Evolutionary conservation across 2,329 filamentous ascomycete species (phyloP).

Genomic region (Colletotrichum scovillei): DNA sequence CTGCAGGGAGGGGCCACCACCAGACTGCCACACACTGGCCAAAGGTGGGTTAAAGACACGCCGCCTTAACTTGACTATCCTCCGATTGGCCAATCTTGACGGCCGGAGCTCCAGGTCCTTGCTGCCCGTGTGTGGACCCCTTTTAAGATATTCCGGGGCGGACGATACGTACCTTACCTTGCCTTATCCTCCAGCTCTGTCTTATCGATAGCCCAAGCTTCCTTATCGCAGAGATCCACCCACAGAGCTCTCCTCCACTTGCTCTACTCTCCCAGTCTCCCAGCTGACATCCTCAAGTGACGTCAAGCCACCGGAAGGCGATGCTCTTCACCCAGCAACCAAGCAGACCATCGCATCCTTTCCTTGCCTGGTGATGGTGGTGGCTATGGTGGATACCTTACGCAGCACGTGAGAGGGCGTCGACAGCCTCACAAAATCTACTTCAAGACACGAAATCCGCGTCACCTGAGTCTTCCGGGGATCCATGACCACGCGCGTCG

Average conservation of each 20-base stretch:
- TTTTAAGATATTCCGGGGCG: conserved; percentile 6
- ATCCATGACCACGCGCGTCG: background rate
- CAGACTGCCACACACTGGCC: background rate
- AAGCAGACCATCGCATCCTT: background rate
- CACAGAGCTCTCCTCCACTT: background rate
- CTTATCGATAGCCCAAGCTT: conserved; percentile 10
- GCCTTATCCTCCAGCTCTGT: background rate
- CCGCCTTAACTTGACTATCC: conserved; percentile 1
- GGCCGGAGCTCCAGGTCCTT: background rate
- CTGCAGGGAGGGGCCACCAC: conserved; percentile 11
- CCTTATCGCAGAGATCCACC: background rate
- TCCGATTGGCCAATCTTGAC: conserved; percentile 27
- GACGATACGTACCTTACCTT: background rate
- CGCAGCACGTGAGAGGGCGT: conserved; percentile 13
- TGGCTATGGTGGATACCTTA: background rate
- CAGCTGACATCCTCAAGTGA: conserved; percentile 3
- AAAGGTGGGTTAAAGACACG: conserved; percentile 31
- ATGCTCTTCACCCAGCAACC: background rate
- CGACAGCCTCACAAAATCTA: conserved; percentile 13
- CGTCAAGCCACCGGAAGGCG: conserved; percentile 1
- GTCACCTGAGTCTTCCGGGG: conserved; percentile 10
- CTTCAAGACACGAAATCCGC: background rate
- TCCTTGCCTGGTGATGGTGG: background rate
- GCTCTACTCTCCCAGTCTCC: background rate
- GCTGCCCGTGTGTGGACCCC: background rate